Evolutionary conservation across 1,139 yeast species (phyloP), one percentile per base, ranked within the genome.

Genomic region (Meyerozyma guilliermondii): DNA sequence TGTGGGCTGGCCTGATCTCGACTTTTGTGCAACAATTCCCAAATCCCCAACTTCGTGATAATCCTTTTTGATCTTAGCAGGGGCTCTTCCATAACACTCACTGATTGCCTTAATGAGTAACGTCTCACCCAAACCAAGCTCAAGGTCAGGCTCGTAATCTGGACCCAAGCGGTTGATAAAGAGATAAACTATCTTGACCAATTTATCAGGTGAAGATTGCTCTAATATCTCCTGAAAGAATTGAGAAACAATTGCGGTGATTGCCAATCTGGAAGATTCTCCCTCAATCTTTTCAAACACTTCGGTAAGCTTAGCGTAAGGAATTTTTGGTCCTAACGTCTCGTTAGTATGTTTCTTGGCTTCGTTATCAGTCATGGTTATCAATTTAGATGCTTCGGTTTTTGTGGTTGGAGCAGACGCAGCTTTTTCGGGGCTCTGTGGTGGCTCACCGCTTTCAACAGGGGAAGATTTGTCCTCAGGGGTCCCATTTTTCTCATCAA

Each of bases 121-220:
- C 0, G 94, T 81, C 60, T 92, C 98, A 11, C 98, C 99, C 3
- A 92, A 73, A 0, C 98, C 98, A 30, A 92, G 67, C 56, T 92
- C 98, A 47, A 91, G 68, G 34, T 94, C 96, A 0, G 76, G 76
- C 55, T 88, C 96, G 58, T 92, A 92, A 58, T 92, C 98, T 0
- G 98, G 98, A 0, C 98, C 97, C 13, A 92, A 69, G 43, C 94
- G 70, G 59, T 91, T 91, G 56, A 91, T 89, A 62, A 86, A 87
- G 14, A 92, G 71, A 54, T 91, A 92, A 1, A 91, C 86, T 1
- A 87, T 80, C 46, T 78, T 79, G 4, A 87, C 74, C 44, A 92
- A 65, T 40, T 79, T 81, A 13, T 72, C 67, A 1, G 87, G 82
- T 17, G 64, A 54, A 9, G 80, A 71, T 22, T 75, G 69, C 38